Evolutionary conservation across 495 filamentous ascomycete genomes (phyloP).

Genomic region (Penicillium psychrofluorescens): DNA sequence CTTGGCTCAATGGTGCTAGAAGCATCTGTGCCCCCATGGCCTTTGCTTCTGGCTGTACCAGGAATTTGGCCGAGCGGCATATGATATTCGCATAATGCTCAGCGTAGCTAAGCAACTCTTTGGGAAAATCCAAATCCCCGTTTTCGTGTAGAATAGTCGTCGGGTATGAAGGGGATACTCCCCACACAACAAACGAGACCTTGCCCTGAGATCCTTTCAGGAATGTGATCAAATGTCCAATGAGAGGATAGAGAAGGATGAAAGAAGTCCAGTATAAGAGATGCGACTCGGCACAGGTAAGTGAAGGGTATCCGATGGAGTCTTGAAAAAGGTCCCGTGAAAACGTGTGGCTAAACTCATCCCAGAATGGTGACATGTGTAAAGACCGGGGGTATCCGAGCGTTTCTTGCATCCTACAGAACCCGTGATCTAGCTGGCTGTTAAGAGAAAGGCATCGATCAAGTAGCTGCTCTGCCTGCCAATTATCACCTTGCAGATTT

Average conservation of each 20-base stretch:
- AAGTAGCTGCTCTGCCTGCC: conserved; percentile 5
- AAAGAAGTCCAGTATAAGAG: conserved; percentile 9
- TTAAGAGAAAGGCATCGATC: conserved; percentile 7
- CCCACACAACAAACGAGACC: conserved; percentile 1
- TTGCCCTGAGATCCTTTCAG: conserved; percentile 1
- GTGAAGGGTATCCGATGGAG: conserved; percentile 8
- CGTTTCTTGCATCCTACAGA: conserved; percentile 11
- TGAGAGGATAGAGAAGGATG: conserved; percentile 15
- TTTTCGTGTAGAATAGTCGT: not conserved
- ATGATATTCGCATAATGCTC: conserved; percentile 14
- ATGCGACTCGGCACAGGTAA: conserved; percentile 11
- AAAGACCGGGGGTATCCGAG: conserved; percentile 5
- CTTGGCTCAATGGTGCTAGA: conserved; percentile 15
- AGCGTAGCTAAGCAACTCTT: conserved; percentile 6
- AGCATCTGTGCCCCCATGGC: conserved; percentile 11
- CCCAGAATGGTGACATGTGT: conserved; percentile 2
- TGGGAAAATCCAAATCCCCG: not conserved
- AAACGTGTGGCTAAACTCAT: conserved; percentile 5
- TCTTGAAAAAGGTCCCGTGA: conserved; percentile 2
- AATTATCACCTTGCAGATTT: not conserved
- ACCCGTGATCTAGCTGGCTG: conserved; percentile 7
- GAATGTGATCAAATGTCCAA: conserved; percentile 11
- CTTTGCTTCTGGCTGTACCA: conserved; percentile 15
- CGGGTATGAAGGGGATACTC: not conserved
- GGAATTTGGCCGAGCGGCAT: conserved; percentile 13